Base-by-base conservation (phyloP, 2,329 filamentous ascomycete genomes). In the Dichotomopilus funicola region DNA sequence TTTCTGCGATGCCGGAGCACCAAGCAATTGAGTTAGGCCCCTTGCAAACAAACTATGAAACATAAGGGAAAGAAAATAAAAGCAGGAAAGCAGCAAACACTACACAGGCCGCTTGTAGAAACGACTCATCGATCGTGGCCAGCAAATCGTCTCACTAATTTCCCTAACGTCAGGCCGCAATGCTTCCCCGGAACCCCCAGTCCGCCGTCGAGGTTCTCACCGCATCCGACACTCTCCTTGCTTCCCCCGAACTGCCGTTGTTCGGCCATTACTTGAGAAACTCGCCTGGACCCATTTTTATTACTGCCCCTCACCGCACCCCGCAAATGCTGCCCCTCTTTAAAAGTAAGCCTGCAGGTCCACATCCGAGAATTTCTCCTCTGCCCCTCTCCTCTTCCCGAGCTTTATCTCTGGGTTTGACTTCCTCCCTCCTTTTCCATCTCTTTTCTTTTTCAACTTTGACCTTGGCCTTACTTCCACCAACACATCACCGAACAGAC, bases 261-360 rank as follows among this genome's bases (percentile, higher is more conserved):
- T 33, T 46, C 19, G 47, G 36, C 43, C 19, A 34, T 34, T 41
- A 48, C 31, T 13, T 49, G 19, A 27, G 19, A 41, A 42, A 13
- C 10, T 36, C 35, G 19, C 19, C 19, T 27, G 47, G 53, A 55
- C 45, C 54, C 56, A 40, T 37, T 54, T 51, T 56, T 50, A 50
- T 48, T 56, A 55, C 58, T 58, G 58, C 56, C 57, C 57, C 54
- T 57, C 50, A 51, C 48, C 48, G 52, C 53, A 55, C 57, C 50
- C 53, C 50, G 48, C 54, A 53, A 56, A 55, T 47, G 42, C 51
- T 51, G 53, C 57, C 59, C 59, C 57, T 57, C 57, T 54, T 61
- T 57, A 55, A 59, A 59, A 50, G 49, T 54, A 48, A 51, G 40
- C 36, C 33, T 27, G 27, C 56, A 56, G 55, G 62, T 58, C 56